Base-by-base conservation (phyloP, 257 asterid species). In the Solanum commersonii region DNA sequence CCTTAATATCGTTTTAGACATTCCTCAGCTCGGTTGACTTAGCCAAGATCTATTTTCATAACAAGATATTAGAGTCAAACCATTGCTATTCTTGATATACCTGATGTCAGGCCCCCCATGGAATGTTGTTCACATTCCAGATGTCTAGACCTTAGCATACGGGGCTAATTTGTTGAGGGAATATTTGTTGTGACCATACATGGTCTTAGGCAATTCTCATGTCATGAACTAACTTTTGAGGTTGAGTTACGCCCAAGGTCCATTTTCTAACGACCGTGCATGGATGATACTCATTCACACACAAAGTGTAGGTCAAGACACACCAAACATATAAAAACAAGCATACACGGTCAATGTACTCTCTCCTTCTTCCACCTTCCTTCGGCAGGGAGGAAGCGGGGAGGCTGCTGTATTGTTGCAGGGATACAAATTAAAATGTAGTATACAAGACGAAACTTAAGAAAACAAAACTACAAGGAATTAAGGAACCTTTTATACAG, bases 401-500 rank as follows among this genome's bases (percentile, higher is more conserved):
- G 67, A 29, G 70, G 44, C 70, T 81, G n/a, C 42, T 81, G 42
- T 16, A 29, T 27, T 81, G 25, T 71, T 70, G 25, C 83, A 70
- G n/a, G 79, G 82, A 34, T 59, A 35, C 31, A 76, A 29, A 29
- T 67, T 29, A 15, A 87, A 71, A 25, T 84, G 83, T 71, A 74
- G 82, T 72, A 42, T 22, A 88, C 20, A 49, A 12, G 78, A 87
- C 52, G 65, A 88, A 37, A 89, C 33, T 83, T 25, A 78, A 22
- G 10, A 84, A 37, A 14, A 23, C 3, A 31, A 27, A 63, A 85
- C 34, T 27, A 33, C 10, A 65, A 76, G 67, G 65, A 27, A 46
- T 34, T 72, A 83, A 10, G 83, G 67, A 89, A 96, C 99, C 99
- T 96, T 92, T 93, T 94, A 93, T 94, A 96, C 87, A 96, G 88